Base-by-base conservation (phyloP, 225 moss, liverwort and hornwort species). In the Lunularia cruciata region DNA sequence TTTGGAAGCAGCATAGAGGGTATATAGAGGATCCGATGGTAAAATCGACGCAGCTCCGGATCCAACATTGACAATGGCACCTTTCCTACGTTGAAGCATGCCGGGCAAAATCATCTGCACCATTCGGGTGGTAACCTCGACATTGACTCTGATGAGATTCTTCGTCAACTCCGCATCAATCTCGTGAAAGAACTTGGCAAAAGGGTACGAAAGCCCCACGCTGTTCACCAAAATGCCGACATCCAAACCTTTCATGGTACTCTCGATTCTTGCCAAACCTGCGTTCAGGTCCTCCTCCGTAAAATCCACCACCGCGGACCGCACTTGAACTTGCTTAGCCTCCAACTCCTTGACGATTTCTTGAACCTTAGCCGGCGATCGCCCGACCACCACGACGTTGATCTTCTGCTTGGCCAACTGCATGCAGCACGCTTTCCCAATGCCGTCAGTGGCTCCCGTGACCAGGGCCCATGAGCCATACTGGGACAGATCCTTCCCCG, bases 391-490 rank as follows among this genome's bases (percentile, higher is more conserved):
- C 27, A 84, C 86, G 15, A 84, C 78, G 22, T 86, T 86, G 45
- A 86, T 86, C 25, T 80, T 84, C 58, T 78, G 68, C 51, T 72
- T 70, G n/a, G 88, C 86, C 39, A 89, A 47, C 61, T 84, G 64
- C 19, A 73, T 36, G 53, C 86, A 70, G 65, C 84, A 70, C 4
- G 88, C 84, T 37, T 77, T 77, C 10, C 88, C 88, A 39, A 89
- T 89, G 16, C 88, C 88, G 67, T 89, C 88, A 0, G 88, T 86
- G 37, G 86, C 73, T 28, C 88, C 88, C 28, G 88, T 89, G 1
- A 89, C 73, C 35, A 86, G 53, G n/a, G 86, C 88, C 88, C 88
- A 89, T 8, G 84, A 78, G 39, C 86, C 88, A 72, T 61, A 84
- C 75, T 81, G 78, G 6, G 65, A 51, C 9, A 89, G 82, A 49